Evolutionary conservation across 495 filamentous ascomycete genomes (phyloP).

Genomic region (Neurospora terricola): DNA sequence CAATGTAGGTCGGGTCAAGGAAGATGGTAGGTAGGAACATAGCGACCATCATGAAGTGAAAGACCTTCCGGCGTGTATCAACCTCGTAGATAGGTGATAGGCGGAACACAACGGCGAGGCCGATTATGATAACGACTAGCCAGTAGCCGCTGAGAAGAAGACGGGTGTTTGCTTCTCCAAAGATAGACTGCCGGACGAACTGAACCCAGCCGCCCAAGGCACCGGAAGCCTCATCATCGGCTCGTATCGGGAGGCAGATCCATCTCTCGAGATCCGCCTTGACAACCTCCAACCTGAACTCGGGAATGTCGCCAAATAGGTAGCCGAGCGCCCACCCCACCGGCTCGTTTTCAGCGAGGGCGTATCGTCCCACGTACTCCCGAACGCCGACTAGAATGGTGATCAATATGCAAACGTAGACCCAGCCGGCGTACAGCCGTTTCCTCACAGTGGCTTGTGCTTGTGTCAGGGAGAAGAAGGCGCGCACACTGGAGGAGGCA

Average conservation of each 20-base stretch:
- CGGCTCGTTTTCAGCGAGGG: conserved; percentile 65
- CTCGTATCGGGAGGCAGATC: conserved; percentile 57
- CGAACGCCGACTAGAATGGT: conserved; percentile 66
- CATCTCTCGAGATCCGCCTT: conserved; percentile 58
- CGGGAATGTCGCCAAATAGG: conserved; percentile 67
- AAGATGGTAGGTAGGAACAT: conserved; percentile 86
- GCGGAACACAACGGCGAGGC: conserved; percentile 61
- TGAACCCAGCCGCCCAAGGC: conserved; percentile 49
- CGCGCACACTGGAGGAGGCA: conserved; percentile 54
- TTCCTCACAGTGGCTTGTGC: conserved; percentile 65
- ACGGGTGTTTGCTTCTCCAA: conserved; percentile 76
- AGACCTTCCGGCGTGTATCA: conserved; percentile 95
- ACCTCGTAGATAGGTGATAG: conserved; percentile 68
- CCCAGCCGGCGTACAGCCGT: conserved; percentile 72
- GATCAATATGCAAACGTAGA: conserved; percentile 53
- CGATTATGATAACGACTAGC: conserved; percentile 52
- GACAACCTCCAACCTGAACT: conserved; percentile 56
- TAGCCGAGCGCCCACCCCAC: conserved; percentile 90
- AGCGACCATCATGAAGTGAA: conserved; percentile 94
- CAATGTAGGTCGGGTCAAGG: conserved; percentile 74
- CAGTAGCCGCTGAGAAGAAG: conserved; percentile 69
- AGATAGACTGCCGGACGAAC: conserved; percentile 41
- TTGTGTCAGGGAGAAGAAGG: conserved; percentile 72
- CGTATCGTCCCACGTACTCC: conserved; percentile 51
- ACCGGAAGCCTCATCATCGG: conserved; percentile 19